phyloP scores from a whole-genome alignment of 148 eudicot species.

The Drosera capensis region DNA sequence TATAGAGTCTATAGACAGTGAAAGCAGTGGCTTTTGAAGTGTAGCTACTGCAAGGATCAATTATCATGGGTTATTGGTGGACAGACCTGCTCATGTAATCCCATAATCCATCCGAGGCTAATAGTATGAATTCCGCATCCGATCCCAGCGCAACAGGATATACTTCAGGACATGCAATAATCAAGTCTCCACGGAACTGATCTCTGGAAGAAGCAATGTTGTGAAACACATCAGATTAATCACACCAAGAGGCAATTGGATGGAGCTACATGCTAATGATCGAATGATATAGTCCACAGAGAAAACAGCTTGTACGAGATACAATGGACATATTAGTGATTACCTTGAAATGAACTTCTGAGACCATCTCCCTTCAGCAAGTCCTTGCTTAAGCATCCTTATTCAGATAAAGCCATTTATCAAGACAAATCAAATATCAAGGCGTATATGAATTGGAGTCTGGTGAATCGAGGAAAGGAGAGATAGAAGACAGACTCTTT shows the following conservation, averaged over 20 bases:
- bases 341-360: constrained; percentile 80
- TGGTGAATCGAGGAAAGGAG: constrained; percentile 1
- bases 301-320: no score
- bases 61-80: not conserved
- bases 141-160: constrained; percentile 51
- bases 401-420: no score
- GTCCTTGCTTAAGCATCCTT: constrained; percentile 82
- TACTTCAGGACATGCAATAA: constrained; percentile 69
- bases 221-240: not conserved
- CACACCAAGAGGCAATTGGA: no score
- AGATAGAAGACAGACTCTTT: constrained; percentile 39
- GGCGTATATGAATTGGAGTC: no score
- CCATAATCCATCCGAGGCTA: constrained; percentile 98
- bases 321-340: no score
- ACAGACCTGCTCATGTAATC: constrained; percentile 83
- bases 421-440: constrained; percentile 3
- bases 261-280: no score
- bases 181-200: constrained; percentile 49
- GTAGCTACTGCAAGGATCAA: no score
- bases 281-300: no score
- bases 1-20: no score
- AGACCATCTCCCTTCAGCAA: constrained; percentile 72
- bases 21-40: no score
- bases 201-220: constrained; percentile 34
- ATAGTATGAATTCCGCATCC: constrained; percentile 58